Conservation (phyloP, 108 stramenopile species). For the Cyclotella sp. region DNA sequence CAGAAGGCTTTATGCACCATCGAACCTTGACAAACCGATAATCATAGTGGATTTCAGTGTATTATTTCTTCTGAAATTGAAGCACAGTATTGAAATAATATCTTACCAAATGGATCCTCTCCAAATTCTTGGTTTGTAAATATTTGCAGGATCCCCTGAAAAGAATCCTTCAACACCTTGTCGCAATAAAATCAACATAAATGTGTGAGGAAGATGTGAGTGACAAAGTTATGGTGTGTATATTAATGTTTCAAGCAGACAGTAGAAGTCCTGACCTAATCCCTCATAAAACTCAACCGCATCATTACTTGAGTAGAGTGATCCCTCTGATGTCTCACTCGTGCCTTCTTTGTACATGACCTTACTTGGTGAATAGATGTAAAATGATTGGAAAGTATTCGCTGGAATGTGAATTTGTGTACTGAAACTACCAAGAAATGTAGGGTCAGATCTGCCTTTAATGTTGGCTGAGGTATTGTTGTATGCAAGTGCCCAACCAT, state of each 20-base stretch:
- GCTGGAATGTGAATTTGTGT: conserved; percentile 12
- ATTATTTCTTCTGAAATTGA: neutral
- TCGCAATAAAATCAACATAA: neutral
- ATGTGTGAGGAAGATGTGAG: neutral
- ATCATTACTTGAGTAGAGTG: conserved; percentile 21
- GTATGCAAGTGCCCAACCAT: conserved; percentile 23
- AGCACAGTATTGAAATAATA: no score
- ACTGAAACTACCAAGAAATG: conserved; percentile 6
- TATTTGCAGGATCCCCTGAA: conserved; percentile 3
- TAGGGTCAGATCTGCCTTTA: conserved; percentile 13
- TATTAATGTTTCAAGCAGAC: no score
- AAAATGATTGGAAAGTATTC: conserved; percentile 20
- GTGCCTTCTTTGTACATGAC: conserved; percentile 29
- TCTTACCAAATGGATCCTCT: conserved; percentile 28
- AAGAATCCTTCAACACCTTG: conserved; percentile 17
- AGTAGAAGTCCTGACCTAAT: neutral
- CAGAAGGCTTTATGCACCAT: no score
- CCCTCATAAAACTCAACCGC: conserved; percentile 35
- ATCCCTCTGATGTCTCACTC: conserved; percentile 1
- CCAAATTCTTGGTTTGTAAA: conserved; percentile 19
- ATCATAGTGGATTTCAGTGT: no score
- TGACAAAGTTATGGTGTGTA: no score
- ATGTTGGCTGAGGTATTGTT: conserved; percentile 23
- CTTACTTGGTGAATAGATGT: conserved; percentile 32
- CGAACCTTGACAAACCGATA: no score